phyloP scores from a whole-genome alignment of 768 basidiomycete genomes.

The Boletus subcaerulescens region DNA sequence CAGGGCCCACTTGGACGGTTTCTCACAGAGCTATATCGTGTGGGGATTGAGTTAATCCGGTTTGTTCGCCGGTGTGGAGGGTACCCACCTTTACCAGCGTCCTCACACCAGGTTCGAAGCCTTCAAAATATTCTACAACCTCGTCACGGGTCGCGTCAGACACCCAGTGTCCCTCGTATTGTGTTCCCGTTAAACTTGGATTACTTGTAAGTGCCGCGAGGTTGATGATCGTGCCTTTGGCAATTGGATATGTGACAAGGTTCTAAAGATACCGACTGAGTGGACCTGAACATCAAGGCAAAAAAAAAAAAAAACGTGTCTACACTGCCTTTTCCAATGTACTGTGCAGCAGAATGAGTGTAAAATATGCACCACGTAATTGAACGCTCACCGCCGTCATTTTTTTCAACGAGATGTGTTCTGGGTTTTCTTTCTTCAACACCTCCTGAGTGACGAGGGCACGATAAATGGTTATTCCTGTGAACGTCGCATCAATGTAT shows the following conservation, averaged over 20 bases:
- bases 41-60: not conserved
- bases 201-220: constrained; percentile 32
- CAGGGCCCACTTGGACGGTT: constrained; percentile 43
- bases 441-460: constrained; percentile 34
- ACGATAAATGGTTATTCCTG: constrained; percentile 41
- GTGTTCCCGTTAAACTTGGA: constrained; percentile 26
- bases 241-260: constrained; percentile 39
- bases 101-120: constrained; percentile 38
- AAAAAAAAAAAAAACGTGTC: not conserved
- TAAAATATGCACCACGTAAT: not conserved
- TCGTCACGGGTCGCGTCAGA: constrained; percentile 31
- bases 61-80: not conserved
- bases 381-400: constrained; percentile 20
- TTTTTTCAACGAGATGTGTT: constrained; percentile 18
- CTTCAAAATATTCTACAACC: constrained; percentile 25
- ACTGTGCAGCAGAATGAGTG: constrained; percentile 15
- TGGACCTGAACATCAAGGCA: not conserved
- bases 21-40: constrained; percentile 32
- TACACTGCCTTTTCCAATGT: constrained; percentile 7
- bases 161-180: constrained; percentile 32
- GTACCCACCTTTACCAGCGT: constrained; percentile 26
- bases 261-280: constrained; percentile 28
- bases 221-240: constrained; percentile 36
- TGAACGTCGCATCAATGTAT: constrained; percentile 35
- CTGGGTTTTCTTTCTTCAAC: constrained; percentile 25